Evolutionary conservation across 768 basidiomycete genomes (phyloP), one percentile per base, ranked within the genome.

Genomic region (Boletus rubescentipes): DNA sequence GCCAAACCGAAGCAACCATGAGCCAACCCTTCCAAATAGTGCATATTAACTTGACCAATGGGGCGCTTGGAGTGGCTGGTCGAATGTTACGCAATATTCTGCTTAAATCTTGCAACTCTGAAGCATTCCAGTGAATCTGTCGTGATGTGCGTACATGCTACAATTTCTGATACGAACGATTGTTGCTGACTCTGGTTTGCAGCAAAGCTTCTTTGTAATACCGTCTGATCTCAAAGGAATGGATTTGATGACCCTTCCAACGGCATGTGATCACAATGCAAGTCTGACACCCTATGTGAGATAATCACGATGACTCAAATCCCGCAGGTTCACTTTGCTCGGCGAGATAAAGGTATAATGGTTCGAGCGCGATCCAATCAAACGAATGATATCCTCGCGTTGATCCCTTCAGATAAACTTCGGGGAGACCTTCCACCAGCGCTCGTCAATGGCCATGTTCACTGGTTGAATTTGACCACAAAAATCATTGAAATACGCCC

Each of bases 381-480:
- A 35, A 18, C 23, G 12, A 35, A 20, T 11, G 35, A 55, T 10
- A 30, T 61, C 7, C 21, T 60, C 4, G 40, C 64, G 29, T 23
- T 65, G 20, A 57, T 68, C 49, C 62, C 67, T 10, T 49, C 32
- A 1, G 10, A 41, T 0, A 53, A 21, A 15, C 48, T 68, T 5
- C 7, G 2, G 16, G 21, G 34, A 1, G 69, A 68, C 42, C 52
- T 70, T 34, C 68, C 68, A 1, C 32, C n/a, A 1, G 29, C 18
- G 9, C 18, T 39, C 37, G 1, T 70, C 12, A 5, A 46, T 2
- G 50, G 15, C 5, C 56, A 59, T 21, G 48, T 40, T 16, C 67
- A 67, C 36, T 70, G 69, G 67, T 47, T 70, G 16, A 53, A 65
- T 34, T 36, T 67, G 1, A 16, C 46, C 9, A 48, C 43, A 0